Conservation (phyloP, 495 filamentous ascomycete species). For the Neurospora intermedia region DNA sequence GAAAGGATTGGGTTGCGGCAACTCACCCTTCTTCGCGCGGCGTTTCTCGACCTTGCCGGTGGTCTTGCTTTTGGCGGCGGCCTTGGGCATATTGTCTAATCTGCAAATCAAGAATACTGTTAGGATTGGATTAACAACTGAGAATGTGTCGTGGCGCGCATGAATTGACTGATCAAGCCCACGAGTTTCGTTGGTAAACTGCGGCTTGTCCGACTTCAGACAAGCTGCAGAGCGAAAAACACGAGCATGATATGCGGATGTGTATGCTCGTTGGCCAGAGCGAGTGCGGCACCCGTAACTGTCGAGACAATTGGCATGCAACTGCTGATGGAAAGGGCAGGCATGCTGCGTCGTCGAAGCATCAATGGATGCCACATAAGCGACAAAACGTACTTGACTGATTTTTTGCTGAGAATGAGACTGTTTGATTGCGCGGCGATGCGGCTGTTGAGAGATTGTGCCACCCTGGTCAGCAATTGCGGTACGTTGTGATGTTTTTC, state of each 20-base stretch:
- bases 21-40: constrained; percentile 41
- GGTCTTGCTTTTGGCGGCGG: constrained; percentile 34
- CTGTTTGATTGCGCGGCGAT: not conserved
- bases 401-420: not conserved
- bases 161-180: not conserved
- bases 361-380: not conserved
- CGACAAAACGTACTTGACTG: not conserved
- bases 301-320: not conserved
- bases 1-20: not conserved
- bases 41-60: constrained; percentile 33
- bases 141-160: not conserved
- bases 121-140: constrained; percentile 2
- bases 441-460: constrained; percentile 1
- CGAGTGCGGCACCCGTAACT: constrained; percentile 1
- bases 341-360: not conserved
- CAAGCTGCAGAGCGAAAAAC: not conserved
- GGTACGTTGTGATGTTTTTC: constrained; percentile 1
- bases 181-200: not conserved
- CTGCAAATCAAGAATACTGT: constrained; percentile 10
- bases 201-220: not conserved
- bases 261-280: not conserved
- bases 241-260: not conserved
- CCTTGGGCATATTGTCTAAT: constrained; percentile 36
- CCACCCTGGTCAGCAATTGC: constrained; percentile 9
- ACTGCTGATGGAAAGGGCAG: not conserved